Conservation (phyloP, 352 stramenopile genomes). For the Globisporangium lucens region DNA sequence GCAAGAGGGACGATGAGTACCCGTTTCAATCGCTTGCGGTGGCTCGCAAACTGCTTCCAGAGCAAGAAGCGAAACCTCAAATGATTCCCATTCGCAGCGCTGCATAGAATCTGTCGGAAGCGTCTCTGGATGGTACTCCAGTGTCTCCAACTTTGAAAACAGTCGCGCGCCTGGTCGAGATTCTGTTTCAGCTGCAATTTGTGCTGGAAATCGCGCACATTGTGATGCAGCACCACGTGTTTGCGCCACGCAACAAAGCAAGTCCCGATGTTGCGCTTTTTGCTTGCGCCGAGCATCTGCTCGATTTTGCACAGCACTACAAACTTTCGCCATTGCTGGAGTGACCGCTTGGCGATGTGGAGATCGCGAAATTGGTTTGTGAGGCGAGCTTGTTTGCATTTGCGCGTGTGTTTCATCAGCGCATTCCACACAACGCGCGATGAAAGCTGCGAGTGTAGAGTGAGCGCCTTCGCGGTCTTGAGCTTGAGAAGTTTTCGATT, state of each 20-base stretch:
- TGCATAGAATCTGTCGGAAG: conserved; percentile 35
- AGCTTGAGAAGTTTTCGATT: conserved; percentile 18
- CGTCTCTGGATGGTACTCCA: conserved; percentile 27
- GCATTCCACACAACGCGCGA: conserved; percentile 27
- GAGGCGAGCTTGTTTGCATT: conserved; percentile 15
- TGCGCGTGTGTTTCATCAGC: conserved; percentile 24
- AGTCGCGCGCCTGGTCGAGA: conserved; percentile 7
- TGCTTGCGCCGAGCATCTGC: conserved; percentile 37
- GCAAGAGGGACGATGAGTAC: conserved; percentile 13
- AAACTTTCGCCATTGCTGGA: conserved; percentile 39
- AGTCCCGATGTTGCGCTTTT: conserved; percentile 21
- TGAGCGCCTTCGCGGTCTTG: conserved; percentile 27
- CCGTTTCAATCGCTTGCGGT: conserved; percentile 27
- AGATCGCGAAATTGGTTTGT: conserved; percentile 16
- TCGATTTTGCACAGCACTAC: conserved; percentile 50
- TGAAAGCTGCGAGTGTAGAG: conserved; percentile 27
- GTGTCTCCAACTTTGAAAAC: conserved; percentile 35
- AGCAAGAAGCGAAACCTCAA: conserved; percentile 50
- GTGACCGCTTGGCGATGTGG: conserved; percentile 6
- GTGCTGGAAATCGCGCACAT: conserved; percentile 23
- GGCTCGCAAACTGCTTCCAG: conserved; percentile 41
- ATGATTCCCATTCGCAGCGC: conserved; percentile 29
- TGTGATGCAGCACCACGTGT: conserved; percentile 15
- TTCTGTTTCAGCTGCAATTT: conserved; percentile 15
- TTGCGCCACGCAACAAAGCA: conserved; percentile 52